Conservation (phyloP, 805 yeast species). For the Saccharomycopsis oosterbeekiorum region DNA sequence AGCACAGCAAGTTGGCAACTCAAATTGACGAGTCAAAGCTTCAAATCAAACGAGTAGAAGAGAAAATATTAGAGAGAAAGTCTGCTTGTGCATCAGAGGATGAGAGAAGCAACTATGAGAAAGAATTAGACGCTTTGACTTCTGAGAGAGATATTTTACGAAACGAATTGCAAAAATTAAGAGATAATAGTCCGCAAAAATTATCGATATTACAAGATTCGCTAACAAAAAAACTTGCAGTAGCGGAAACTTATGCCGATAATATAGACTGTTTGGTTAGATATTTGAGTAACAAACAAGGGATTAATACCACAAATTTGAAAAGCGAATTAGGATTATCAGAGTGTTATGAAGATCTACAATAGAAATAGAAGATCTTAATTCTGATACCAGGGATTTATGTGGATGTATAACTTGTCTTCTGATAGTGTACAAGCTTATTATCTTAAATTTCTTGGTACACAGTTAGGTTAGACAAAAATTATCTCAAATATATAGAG, state of each 20-base stretch:
- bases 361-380: neutral
- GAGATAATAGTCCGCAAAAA: neutral
- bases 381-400: neutral
- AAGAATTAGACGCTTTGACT: neutral
- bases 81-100: neutral
- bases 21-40: neutral
- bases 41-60: neutral
- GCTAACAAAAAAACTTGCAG: slow-evolving; percentile 21
- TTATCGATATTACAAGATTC: neutral
- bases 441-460: too few relatives aligned
- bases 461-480: neutral
- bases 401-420: neutral
- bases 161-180: slow-evolving; percentile 15
- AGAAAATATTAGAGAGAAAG: neutral
- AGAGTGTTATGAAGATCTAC: slow-evolving; percentile 28
- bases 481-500: neutral
- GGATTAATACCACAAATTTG: slow-evolving; percentile 25
- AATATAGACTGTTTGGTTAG: slow-evolving; percentile 33
- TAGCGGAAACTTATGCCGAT: slow-evolving; percentile 26
- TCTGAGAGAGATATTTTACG: slow-evolving; percentile 7
- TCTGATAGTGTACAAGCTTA: neutral
- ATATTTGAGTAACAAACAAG: slow-evolving; percentile 27
- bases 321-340: slow-evolving; percentile 36
- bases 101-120: neutral
- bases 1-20: neutral